Evolutionary conservation across 192 early-diverging fungal genomes (phyloP).

Genomic region (Podila horticola): DNA sequence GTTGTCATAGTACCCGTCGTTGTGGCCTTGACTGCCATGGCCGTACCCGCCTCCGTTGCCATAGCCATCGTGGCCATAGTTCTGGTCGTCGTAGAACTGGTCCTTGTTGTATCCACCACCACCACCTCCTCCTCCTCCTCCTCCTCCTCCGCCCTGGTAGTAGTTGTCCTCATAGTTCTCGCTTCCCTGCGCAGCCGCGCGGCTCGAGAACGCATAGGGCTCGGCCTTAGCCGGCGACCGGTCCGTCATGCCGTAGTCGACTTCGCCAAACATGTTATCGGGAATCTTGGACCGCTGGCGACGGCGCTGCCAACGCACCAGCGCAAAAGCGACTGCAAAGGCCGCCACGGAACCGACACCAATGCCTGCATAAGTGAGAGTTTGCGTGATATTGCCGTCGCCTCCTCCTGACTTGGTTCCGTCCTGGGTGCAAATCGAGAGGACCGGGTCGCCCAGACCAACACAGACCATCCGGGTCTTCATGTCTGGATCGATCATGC

Average conservation of each 20-base stretch:
- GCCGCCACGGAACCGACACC: conserved; percentile 40
- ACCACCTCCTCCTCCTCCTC: neutral
- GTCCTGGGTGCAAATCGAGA: neutral
- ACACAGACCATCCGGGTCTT: neutral
- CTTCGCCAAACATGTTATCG: conserved; percentile 43
- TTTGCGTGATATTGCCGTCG: neutral
- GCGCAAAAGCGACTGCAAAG: conserved; percentile 21
- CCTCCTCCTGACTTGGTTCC: neutral
- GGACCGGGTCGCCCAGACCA: conserved; percentile 13
- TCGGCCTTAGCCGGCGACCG: conserved; percentile 20
- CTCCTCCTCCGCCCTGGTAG: neutral
- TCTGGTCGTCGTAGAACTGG: conserved; percentile 33
- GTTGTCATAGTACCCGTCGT: conserved; percentile 32
- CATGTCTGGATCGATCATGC: neutral
- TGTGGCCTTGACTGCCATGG: conserved; percentile 1
- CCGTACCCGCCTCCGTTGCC: conserved; percentile 12
- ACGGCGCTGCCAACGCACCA: conserved; percentile 39
- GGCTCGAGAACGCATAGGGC: conserved; percentile 39
- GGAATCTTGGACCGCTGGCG: conserved; percentile 31
- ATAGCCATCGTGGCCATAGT: conserved; percentile 21
- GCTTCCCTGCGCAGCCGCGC: conserved; percentile 36
- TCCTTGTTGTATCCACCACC: conserved; percentile 15
- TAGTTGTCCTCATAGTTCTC: conserved; percentile 7
- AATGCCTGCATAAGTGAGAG: conserved; percentile 42
- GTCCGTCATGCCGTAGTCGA: conserved; percentile 50